phyloP scores from a whole-genome alignment of 2,329 filamentous ascomycete genomes.

The Paecilomyces dactylethromorphus region DNA sequence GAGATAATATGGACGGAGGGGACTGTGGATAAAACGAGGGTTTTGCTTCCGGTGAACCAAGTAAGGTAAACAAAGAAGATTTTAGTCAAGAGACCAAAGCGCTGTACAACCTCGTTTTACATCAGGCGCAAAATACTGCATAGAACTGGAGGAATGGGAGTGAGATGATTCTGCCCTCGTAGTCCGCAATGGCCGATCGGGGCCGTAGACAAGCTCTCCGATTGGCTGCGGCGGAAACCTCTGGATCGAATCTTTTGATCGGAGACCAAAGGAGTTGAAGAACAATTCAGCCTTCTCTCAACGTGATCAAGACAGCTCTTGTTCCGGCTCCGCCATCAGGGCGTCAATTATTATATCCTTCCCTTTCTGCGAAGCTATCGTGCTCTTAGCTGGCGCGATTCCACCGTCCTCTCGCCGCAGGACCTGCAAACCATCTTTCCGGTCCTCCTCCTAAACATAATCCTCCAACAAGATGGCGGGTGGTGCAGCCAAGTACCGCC shows the following conservation, averaged over 20 bases:
- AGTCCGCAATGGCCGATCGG: constrained; percentile 9
- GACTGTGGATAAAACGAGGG: neutral
- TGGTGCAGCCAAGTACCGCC: constrained; percentile 78
- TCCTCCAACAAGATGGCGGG: constrained; percentile 61
- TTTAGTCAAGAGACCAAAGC: neutral
- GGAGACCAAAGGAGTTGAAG: neutral
- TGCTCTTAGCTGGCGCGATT: neutral
- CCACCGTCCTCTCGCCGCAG: neutral
- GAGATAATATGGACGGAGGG: neutral
- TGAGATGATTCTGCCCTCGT: neutral
- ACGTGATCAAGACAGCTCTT: constrained; percentile 2
- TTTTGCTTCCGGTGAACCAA: neutral
- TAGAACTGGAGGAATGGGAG: neutral
- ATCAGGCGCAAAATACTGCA: neutral
- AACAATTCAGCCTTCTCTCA: constrained; percentile 1
- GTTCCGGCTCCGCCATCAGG: constrained; percentile 1
- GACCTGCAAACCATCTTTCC: neutral
- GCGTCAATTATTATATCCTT: neutral
- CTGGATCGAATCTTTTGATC: constrained; percentile 26
- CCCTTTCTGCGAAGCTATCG: neutral
- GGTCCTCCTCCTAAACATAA: neutral
- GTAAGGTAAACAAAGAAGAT: neutral
- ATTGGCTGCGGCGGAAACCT: constrained; percentile 21
- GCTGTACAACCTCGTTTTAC: neutral
- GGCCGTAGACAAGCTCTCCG: constrained; percentile 17